Conservation (phyloP, 2,329 filamentous ascomycete species). For the Exserohilum turcica region DNA sequence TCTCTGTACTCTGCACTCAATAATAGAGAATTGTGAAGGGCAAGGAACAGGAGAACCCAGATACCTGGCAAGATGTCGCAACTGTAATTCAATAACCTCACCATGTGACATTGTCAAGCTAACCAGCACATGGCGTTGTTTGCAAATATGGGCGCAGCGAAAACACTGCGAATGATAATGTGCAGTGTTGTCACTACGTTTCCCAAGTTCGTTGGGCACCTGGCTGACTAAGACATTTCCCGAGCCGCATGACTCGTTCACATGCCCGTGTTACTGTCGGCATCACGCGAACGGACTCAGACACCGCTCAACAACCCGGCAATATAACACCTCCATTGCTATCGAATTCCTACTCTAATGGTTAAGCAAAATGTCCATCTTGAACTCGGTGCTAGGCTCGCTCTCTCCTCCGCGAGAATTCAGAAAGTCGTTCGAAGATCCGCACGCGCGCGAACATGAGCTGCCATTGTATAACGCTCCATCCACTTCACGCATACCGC, state of each 20-base stretch:
- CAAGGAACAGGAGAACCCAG: too few relatives aligned
- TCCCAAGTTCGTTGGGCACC: slow-evolving; percentile 3
- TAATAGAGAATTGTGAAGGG: too few relatives aligned
- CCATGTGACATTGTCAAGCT: background rate
- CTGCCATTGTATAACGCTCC: slow-evolving; percentile 41
- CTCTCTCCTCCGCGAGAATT: slow-evolving; percentile 43
- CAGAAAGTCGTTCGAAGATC: slow-evolving; percentile 44
- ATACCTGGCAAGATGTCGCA: too few relatives aligned
- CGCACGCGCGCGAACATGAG: slow-evolving; percentile 42
- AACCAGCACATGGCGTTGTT: background rate
- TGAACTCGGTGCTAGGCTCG: slow-evolving; percentile 45
- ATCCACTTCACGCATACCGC: slow-evolving; percentile 41
- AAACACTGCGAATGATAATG: background rate
- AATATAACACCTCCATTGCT: slow-evolving; percentile 3
- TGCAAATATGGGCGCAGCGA: too few relatives aligned
- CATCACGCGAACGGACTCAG: slow-evolving; percentile 30
- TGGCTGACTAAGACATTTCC: slow-evolving; percentile 30
- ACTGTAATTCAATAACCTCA: too few relatives aligned
- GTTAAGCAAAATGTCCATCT: slow-evolving; percentile 35
- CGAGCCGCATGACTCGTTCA: slow-evolving; percentile 38
- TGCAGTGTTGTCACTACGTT: background rate
- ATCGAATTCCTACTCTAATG: background rate
- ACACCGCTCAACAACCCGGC: slow-evolving; percentile 5
- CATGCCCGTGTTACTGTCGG: slow-evolving; percentile 30
- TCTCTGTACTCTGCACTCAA: too few relatives aligned